Conservation (phyloP, 1,284 basidiomycete genomes). For the Microbotryomycetes sp. region DNA sequence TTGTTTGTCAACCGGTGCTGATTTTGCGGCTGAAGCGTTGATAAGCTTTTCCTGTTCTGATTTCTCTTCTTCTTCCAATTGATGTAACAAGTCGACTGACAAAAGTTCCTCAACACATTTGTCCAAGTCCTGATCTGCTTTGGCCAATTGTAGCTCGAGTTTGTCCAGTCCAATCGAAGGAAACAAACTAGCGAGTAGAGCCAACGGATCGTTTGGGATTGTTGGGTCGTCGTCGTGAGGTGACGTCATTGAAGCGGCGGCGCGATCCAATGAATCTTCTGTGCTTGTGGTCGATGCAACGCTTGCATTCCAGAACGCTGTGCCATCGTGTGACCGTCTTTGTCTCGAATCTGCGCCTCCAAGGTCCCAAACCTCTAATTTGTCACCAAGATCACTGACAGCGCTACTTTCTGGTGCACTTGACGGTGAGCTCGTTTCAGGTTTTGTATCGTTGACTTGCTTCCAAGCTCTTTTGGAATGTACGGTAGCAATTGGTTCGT, state of each 20-base stretch:
- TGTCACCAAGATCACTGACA: slow-evolving; percentile 18
- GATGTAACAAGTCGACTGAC: slow-evolving; percentile 3
- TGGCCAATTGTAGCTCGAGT: slow-evolving; percentile 4
- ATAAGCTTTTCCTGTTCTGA: slow-evolving; percentile 1
- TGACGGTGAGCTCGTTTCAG: neutral
- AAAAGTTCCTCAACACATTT: slow-evolving; percentile 20
- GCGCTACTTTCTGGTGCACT: neutral
- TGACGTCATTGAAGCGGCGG: neutral
- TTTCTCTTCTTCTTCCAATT: slow-evolving; percentile 1
- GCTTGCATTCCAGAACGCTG: slow-evolving; percentile 15
- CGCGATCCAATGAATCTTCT: slow-evolving; percentile 4
- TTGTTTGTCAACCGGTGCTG: neutral
- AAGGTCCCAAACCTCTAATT: slow-evolving; percentile 14
- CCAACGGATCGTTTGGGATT: slow-evolving; percentile 25
- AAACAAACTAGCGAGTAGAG: slow-evolving; percentile 27
- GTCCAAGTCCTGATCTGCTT: neutral
- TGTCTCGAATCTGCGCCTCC: neutral
- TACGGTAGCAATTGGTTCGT: too few species aligned
- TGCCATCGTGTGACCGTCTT: neutral
- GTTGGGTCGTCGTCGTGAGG: neutral
- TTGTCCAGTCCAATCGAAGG: slow-evolving; percentile 16
- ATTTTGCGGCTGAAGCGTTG: neutral
- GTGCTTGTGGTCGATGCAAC: slow-evolving; percentile 9
- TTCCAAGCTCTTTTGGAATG: too few species aligned
- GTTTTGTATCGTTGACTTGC: neutral